Base-by-base conservation (phyloP, 306 rosid species). In the Lotus japonicus region DNA sequence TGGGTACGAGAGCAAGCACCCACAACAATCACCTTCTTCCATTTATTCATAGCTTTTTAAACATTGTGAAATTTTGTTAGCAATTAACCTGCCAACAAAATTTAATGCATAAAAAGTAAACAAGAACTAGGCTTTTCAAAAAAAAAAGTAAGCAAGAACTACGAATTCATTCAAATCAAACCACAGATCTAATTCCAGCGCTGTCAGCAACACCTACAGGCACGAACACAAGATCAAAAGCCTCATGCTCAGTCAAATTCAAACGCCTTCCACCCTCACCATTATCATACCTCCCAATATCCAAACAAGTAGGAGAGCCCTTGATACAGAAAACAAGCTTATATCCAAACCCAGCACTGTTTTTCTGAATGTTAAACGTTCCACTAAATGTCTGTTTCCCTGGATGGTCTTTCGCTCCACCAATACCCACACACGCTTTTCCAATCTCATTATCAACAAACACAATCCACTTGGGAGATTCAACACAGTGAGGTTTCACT, bases 391-490 rank as follows among this genome's bases (percentile, higher is more conserved):
- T 36, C 7, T 36, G 45, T 1, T 46, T n/a, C 0, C 43, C 23
- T 0, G 79, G 68, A 41, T 74, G 68, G 8, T 42, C 54, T 11
- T 48, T 4, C 2, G 73, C 1, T 4, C 55, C 68, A 6, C 79
- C 79, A 44, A 74, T 64, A 0, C 72, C 78, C 31, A 74, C 51
- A 11, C 58, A 74, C 3, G 50, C 57, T 15, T 73, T 41, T 8
- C 11, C 2, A 21, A 54, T 53, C 0, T n/a, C 43, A 14, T 63
- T 31, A 12, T 64, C 78, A 67, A 64, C 46, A 56, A 74, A 56
- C 10, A 45, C 28, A 51, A 9, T 14, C 36, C 36, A 31, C 36
- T 31, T 31, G 36, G 7, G 1, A 31, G 36, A 31, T 31, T 31
- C 36, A 6, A 31, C 36, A 1, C 36, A 31, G 36, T 5, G 5